Evolutionary conservation across 805 yeast species (phyloP), one percentile per base, ranked within the genome.

Genomic region (Saturnispora silvae): DNA sequence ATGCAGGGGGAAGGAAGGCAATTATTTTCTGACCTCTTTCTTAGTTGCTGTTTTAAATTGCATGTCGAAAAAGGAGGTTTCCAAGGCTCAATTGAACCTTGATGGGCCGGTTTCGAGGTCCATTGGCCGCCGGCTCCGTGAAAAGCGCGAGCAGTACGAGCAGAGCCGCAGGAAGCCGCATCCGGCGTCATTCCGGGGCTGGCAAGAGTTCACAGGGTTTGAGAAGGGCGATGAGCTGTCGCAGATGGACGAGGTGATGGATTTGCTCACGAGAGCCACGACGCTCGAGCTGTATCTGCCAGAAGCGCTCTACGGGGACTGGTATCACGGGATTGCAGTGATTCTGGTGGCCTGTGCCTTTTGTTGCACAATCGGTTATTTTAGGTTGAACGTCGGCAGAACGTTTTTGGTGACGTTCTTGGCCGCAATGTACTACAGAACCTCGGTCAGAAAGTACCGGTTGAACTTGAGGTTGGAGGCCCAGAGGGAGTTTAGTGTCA

Each of bases 181-280:
- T 34, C 75, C 68, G 38, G 81, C 82, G 20, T 73, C 89, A 3
- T 81, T 72, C 51, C 72, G 83, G 34, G 97, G 97, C 24, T 89
- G 97, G 97, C 83, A 80, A 54, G 95, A 87, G 57, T 86, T 83
- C 36, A 89, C 92, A 8, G 82, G 85, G 15, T 89, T 85, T 80
- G 82, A 77, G 52, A 75, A 75, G 40, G 68, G 70, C 29, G 87
- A 81, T 54, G 61, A 63, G 2, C 62, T 83, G 47, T 75, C 70
- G 2, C 58, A 73, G 7, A 82, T 79, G 26, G 94, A 84, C 54
- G 82, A 78, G 49, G 63, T 77, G 39, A 67, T 72, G 44, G 95
- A 86, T 56, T 63, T 86, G 47, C 59, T 76, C 40, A 68, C 78
- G 18, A 70, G 72, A 18, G 76, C 85, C 16, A 83, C 96, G 0